Percentiles rank a stretch among this genome's conserved stretches.
Conservation (phyloP, 2,329 filamentous ascomycete species). For the Neurospora sp. region DNA sequence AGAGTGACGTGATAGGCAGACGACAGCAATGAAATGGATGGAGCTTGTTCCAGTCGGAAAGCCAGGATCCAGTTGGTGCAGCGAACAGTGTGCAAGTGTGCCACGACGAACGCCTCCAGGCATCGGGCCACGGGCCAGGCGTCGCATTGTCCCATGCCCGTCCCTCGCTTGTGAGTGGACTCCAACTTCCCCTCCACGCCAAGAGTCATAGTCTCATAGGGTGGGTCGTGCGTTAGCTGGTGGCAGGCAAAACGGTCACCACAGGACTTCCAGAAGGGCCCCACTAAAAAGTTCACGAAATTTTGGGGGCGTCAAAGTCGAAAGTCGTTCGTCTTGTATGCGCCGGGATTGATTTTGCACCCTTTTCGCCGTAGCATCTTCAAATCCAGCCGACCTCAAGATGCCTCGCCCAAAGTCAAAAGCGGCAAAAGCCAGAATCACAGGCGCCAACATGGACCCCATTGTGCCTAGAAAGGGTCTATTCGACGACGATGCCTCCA, state of each 20-base stretch:
- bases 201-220: neutral
- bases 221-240: neutral
- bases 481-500: constrained; percentile 42
- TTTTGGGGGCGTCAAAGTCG: neutral
- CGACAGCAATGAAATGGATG: constrained; percentile 2
- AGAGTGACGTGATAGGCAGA: constrained; percentile 21
- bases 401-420: constrained; percentile 6
- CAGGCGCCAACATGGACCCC: neutral
- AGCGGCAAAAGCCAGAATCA: neutral
- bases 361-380: neutral
- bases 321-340: neutral
- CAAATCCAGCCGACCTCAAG: neutral
- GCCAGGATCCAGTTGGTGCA: neutral
- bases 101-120: constrained; percentile 4
- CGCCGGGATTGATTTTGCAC: neutral
- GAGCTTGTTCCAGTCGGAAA: constrained; percentile 1
- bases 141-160: constrained; percentile 8
- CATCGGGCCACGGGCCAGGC: constrained; percentile 2
- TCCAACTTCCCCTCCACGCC: neutral
- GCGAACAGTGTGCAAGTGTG: neutral
- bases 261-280: constrained; percentile 5
- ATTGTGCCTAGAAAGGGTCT: constrained; percentile 35
- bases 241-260: neutral
- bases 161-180: neutral
- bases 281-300: constrained; percentile 23